Percentiles rank a stretch among this genome's conserved stretches.
Conservation (phyloP, 805 yeast species). For the Candida maltosa region DNA sequence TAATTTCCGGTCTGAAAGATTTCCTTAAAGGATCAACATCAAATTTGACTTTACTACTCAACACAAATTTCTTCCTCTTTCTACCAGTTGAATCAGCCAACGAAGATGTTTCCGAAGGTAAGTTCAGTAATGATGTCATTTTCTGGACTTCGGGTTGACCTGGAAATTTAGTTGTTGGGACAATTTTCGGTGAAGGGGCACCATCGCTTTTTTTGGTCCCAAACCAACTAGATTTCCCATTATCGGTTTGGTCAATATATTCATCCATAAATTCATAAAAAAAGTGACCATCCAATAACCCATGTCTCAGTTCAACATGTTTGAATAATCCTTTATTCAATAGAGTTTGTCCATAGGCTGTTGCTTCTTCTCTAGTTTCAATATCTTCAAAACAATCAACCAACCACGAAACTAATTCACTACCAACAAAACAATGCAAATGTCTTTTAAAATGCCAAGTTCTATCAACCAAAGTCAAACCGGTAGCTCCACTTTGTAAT, state of each 20-base stretch:
- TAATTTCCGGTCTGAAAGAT: constrained; percentile 74
- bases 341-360: constrained; percentile 69
- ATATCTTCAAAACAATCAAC: constrained; percentile 76
- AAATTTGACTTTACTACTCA: constrained; percentile 63
- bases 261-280: constrained; percentile 70
- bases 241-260: constrained; percentile 34
- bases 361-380: constrained; percentile 79
- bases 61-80: constrained; percentile 41
- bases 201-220: constrained; percentile 16
- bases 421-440: constrained; percentile 76
- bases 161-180: constrained; percentile 20
- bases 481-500: constrained; percentile 62
- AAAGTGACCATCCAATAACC: constrained; percentile 88
- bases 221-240: constrained; percentile 26
- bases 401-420: constrained; percentile 84
- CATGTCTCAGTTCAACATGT: constrained; percentile 84
- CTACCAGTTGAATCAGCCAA: constrained; percentile 21
- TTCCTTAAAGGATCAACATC: constrained; percentile 72
- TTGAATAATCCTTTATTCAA: constrained; percentile 69
- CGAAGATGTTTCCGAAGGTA: constrained; percentile 21
- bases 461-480: constrained; percentile 67
- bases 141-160: constrained; percentile 20
- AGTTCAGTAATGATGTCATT: constrained; percentile 11
- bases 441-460: constrained; percentile 89
- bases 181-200: constrained; percentile 15